These are phyloP conservation scores for Triangularia verruculosa DNA, from an alignment of 2,329 filamentous ascomycete species.

Conservation along the genomic window DNA sequence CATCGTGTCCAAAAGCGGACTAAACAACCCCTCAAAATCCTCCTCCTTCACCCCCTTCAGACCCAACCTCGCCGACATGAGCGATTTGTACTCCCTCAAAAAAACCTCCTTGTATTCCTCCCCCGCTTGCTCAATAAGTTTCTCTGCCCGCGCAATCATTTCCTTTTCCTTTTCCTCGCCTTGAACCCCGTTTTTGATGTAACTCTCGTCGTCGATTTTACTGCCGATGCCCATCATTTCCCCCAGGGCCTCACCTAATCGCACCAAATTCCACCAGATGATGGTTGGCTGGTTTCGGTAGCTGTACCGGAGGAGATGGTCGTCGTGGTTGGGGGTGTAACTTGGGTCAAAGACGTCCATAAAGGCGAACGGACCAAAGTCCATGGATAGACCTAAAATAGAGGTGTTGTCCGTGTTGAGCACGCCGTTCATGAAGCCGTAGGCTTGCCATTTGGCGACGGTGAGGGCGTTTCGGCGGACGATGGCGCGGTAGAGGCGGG, in stretches of 20 bases:
- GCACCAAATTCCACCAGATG: slow-evolving; percentile 98
- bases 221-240: slow-evolving; percentile 80
- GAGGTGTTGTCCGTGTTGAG: slow-evolving; percentile 98
- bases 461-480: slow-evolving; percentile 80
- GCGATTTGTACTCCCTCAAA: slow-evolving; percentile 78
- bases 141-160: background rate
- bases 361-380: slow-evolving; percentile 96
- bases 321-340: slow-evolving; percentile 97
- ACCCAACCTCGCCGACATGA: slow-evolving; percentile 80
- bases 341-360: slow-evolving; percentile 92
- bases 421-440: slow-evolving; percentile 99
- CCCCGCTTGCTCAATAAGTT: background rate
- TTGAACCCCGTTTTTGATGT: background rate
- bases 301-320: slow-evolving; percentile 79
- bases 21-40: slow-evolving; percentile 80
- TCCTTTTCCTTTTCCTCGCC: background rate
- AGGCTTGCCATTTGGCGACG: slow-evolving; percentile 93
- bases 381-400: slow-evolving; percentile 81
- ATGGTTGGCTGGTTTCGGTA: slow-evolving; percentile 94
- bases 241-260: slow-evolving; percentile 83
- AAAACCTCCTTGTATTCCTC: slow-evolving; percentile 87
- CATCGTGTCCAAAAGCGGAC: slow-evolving; percentile 76
- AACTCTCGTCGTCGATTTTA: slow-evolving; percentile 26
- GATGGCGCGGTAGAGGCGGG: slow-evolving; percentile 83
- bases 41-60: slow-evolving; percentile 64